Evolutionary conservation across 1,139 yeast genomes (phyloP).

Genomic region (Geotrichum fermentans): DNA sequence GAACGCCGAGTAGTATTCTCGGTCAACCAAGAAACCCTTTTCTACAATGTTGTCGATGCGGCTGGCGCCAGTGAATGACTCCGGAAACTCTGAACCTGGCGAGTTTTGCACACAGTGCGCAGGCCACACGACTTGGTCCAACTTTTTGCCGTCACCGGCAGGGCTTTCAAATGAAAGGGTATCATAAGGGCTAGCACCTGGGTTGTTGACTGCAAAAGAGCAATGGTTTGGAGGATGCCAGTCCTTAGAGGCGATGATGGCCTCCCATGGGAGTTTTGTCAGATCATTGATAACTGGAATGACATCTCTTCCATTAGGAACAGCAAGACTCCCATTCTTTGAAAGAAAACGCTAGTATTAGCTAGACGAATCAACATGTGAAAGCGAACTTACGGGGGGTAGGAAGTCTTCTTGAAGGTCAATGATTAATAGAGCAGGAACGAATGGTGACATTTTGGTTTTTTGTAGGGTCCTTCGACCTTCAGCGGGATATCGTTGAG

Average conservation of each 20-base stretch:
- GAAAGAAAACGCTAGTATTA: background rate
- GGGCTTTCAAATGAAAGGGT: slow-evolving; percentile 50
- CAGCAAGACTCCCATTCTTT: slow-evolving; percentile 65
- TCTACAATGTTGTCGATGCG: slow-evolving; percentile 41
- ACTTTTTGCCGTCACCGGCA: slow-evolving; percentile 34
- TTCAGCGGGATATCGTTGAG: too few species aligned
- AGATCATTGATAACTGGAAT: slow-evolving; percentile 49
- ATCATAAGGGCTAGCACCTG: slow-evolving; percentile 49
- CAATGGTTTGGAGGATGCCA: slow-evolving; percentile 82
- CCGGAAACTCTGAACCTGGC: slow-evolving; percentile 60
- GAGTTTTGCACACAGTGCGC: slow-evolving; percentile 79
- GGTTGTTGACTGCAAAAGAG: slow-evolving; percentile 74
- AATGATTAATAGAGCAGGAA: slow-evolving; percentile 60
- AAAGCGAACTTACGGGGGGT: slow-evolving; percentile 45
- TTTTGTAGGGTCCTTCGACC: too few species aligned
- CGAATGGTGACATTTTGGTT: too few species aligned
- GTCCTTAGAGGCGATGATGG: slow-evolving; percentile 72
- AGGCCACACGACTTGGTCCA: slow-evolving; percentile 69
- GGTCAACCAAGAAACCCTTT: slow-evolving; percentile 65
- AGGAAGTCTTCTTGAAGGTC: slow-evolving; percentile 86
- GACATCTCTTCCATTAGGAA: slow-evolving; percentile 57
- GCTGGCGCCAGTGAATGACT: slow-evolving; percentile 36
- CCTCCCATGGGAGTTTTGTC: slow-evolving; percentile 49
- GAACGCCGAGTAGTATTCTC: slow-evolving; percentile 90
- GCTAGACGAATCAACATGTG: background rate